These are phyloP conservation scores for Coemansia sp. DNA, from an alignment of 192 early-diverging fungal species.

Conservation along the genomic window DNA sequence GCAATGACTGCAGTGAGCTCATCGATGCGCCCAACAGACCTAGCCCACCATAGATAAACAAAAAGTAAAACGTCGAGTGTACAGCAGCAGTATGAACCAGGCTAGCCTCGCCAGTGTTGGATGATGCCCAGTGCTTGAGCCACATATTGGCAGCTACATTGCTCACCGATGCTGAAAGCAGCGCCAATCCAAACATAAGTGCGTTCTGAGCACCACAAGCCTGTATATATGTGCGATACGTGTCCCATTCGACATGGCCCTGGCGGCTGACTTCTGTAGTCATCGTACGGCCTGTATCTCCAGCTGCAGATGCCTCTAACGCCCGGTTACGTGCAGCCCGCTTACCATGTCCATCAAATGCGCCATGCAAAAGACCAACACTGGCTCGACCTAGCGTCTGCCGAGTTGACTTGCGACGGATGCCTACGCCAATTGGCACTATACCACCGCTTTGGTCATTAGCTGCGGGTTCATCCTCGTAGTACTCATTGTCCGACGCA, in stretches of 20 bases:
- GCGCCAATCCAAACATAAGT: constrained; percentile 58
- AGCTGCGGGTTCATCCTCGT: constrained; percentile 23
- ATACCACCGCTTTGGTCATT: constrained; percentile 24
- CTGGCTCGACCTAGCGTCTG: constrained; percentile 56
- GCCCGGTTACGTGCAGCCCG: background rate
- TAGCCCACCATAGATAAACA: constrained; percentile 77
- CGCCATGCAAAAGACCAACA: constrained; percentile 26
- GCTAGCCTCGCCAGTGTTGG: constrained; percentile 46
- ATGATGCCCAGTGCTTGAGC: constrained; percentile 72
- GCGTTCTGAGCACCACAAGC: constrained; percentile 68
- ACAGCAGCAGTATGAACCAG: background rate
- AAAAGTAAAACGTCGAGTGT: constrained; percentile 60
- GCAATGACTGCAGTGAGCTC: constrained; percentile 72
- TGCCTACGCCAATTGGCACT: constrained; percentile 19
- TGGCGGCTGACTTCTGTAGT: constrained; percentile 77
- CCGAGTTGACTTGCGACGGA: constrained; percentile 32
- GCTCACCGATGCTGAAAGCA: constrained; percentile 57
- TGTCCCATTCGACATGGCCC: constrained; percentile 76
- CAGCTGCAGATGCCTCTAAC: constrained; percentile 11
- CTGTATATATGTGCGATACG: constrained; percentile 78
- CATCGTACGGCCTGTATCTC: constrained; percentile 51
- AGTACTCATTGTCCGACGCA: constrained; percentile 33
- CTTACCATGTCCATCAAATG: constrained; percentile 1
- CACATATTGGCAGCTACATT: constrained; percentile 65
- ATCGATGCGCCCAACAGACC: constrained; percentile 70